These are phyloP conservation scores for Aspergillus nidulans DNA, from an alignment of 495 filamentous ascomycete species.

Conservation along the genomic window DNA sequence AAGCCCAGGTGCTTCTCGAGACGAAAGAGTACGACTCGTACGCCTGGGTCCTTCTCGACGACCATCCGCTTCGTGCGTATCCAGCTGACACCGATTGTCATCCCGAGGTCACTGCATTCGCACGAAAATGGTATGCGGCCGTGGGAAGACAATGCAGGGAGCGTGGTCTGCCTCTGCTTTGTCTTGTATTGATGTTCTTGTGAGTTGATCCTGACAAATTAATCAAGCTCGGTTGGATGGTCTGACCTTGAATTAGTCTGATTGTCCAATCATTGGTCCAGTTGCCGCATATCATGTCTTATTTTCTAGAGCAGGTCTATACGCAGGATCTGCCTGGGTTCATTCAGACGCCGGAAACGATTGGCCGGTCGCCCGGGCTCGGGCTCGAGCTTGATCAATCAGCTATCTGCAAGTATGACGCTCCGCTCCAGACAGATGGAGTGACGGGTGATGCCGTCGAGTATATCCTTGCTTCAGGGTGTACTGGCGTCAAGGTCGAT, in stretches of 20 bases:
- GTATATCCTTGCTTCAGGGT: conserved; percentile 47
- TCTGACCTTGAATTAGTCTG: conserved; percentile 12
- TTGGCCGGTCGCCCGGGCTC: conserved; percentile 16
- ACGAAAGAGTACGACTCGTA: conserved; percentile 26
- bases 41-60: conserved; percentile 32
- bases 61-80: conserved; percentile 38
- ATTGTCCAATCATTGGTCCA: conserved; percentile 20
- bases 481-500: conserved; percentile 69
- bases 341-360: conserved; percentile 17
- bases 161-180: conserved; percentile 20
- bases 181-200: conserved; percentile 30
- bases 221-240: not conserved
- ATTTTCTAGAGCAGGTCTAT: conserved; percentile 11
- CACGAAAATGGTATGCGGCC: conserved; percentile 14
- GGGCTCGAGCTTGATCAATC: not conserved
- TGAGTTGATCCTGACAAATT: conserved; percentile 15
- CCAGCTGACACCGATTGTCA: conserved; percentile 28
- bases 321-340: conserved; percentile 3
- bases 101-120: conserved; percentile 21
- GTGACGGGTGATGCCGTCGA: conserved; percentile 54
- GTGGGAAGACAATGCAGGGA: conserved; percentile 22
- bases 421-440: conserved; percentile 58
- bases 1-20: conserved; percentile 8
- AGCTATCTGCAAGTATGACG: conserved; percentile 62
- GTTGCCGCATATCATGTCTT: conserved; percentile 14